Evolutionary conservation across 306 rosid genomes (phyloP).

Genomic region (Corylus heterophylla): DNA sequence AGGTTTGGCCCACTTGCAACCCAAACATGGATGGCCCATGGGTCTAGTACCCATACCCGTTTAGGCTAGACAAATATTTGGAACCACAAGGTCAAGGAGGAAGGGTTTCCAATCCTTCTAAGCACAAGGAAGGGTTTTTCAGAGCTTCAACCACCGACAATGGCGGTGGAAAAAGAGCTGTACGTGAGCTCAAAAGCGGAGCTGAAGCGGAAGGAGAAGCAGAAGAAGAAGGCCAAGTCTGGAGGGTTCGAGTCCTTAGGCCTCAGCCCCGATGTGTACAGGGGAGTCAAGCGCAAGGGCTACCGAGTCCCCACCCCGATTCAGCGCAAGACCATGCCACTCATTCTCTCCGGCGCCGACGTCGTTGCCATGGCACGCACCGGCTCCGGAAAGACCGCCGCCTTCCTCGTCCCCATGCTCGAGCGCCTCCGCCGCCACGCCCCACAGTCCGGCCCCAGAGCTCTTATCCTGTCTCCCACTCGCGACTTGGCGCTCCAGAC

Average conservation of each 20-base stretch:
- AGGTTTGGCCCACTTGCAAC: no score
- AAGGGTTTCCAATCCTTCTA: no score
- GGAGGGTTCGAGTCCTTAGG: conserved; percentile 86
- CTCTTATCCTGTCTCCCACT: conserved; percentile 80
- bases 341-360: conserved; percentile 77
- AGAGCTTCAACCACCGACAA: not conserved
- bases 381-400: conserved; percentile 95
- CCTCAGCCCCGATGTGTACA: conserved; percentile 58
- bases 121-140: not conserved
- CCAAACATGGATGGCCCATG: no score
- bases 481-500: conserved; percentile 92
- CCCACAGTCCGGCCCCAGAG: conserved; percentile 82
- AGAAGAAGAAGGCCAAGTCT: conserved; percentile 65
- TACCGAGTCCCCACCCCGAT: conserved; percentile 90
- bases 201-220: conserved; percentile 45
- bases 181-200: conserved; percentile 55
- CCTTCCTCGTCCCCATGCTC: conserved; percentile 87
- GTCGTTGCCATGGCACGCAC: conserved; percentile 99
- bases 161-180: not conserved
- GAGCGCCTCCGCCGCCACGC: conserved; percentile 74
- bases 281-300: conserved; percentile 79
- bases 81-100: no score
- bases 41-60: no score
- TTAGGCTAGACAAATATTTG: no score
- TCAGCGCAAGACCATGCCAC: conserved; percentile 93